Base-by-base conservation (phyloP, 805 yeast species). In the Suhomyces sp. region DNA sequence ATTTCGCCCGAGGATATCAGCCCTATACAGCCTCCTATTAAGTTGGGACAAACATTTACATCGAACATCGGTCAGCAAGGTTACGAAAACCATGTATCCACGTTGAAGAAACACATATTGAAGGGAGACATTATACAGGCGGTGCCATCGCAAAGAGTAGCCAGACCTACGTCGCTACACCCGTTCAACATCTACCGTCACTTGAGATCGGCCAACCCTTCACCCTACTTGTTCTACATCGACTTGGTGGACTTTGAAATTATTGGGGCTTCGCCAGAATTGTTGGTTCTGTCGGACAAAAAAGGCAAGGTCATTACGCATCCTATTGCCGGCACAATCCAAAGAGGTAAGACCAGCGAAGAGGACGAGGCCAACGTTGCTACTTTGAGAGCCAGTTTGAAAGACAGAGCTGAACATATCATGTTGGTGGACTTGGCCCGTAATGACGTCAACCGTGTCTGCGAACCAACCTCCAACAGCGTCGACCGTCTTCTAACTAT, bases 361-460 rank as follows among this genome's bases (percentile, higher is more conserved):
- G 98, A 94, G 68, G 99, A 94, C 63, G 97, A 92, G 65, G 73
- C 72, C 55, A 78, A 91, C 49, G 97, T 98, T 2, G 76, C 77
- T 13, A 81, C 83, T 51, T 80, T 94, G 58, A 78, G 88, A 61
- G 71, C 85, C 8, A 87, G 96, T 13, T 73, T 85, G 57, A 94
- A 94, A 65, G 99, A 94, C 69, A 82, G 97, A 46, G 97, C 99
- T 0, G 99, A 94, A 72, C 99, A 94, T 69, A 94, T 94, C 51
- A 94, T 94, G 99, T 82, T 94, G 69, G 99, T 94, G 17, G 99
- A 94, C 70, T 79, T 94, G 64, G 99, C 99, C 3, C 81, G 99
- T 66, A 94, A 94, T 64, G 99, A 94, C 66, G 84, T 94, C 62
- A 94, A 94, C 72, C 80, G 99, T 59, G 86, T 94, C n/a, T 93